Percentiles rank a stretch among this genome's conserved stretches.
These are phyloP conservation scores for Aspergillus incahuasiensis DNA, from an alignment of 495 filamentous ascomycete genomes.

Conservation along the genomic window DNA sequence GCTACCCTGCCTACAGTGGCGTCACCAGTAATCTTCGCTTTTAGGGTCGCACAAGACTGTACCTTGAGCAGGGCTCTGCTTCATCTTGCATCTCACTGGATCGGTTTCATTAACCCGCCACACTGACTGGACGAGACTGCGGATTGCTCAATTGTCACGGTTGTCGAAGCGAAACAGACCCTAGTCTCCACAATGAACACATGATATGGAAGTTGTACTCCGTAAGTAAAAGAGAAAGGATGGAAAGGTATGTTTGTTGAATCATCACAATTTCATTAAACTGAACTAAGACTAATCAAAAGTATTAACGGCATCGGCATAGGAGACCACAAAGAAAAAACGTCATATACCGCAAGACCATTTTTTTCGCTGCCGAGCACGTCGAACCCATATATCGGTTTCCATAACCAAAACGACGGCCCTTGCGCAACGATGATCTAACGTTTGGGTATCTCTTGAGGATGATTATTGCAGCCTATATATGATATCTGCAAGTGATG, in stretches of 20 bases:
- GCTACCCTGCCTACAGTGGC: too few relatives aligned
- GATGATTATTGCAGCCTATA: constrained; percentile 12
- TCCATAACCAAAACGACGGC: background rate
- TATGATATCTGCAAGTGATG: background rate
- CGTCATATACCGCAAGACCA: constrained; percentile 3
- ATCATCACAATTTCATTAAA: constrained; percentile 3
- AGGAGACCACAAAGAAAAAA: constrained; percentile 2
- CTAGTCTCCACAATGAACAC: too few relatives aligned
- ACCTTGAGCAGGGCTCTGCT: too few relatives aligned
- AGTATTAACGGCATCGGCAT: background rate
- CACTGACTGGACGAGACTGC: too few relatives aligned
- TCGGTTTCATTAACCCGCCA: too few relatives aligned
- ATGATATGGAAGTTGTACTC: too few relatives aligned
- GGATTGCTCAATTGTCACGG: too few relatives aligned
- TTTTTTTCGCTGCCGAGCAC: background rate
- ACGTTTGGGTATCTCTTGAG: constrained; percentile 38
- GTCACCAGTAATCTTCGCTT: too few relatives aligned
- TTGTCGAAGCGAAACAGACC: too few relatives aligned
- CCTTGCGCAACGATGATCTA: constrained; percentile 12
- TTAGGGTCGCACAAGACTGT: too few relatives aligned
- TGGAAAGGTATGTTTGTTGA: background rate
- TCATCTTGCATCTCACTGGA: too few relatives aligned
- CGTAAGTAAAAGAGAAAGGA: background rate
- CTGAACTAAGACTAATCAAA: constrained; percentile 4
- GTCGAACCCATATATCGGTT: background rate